Evolutionary conservation across 345 rosid species (phyloP), one percentile per base, ranked within the genome.

Genomic region (Hibiscus trionum): DNA sequence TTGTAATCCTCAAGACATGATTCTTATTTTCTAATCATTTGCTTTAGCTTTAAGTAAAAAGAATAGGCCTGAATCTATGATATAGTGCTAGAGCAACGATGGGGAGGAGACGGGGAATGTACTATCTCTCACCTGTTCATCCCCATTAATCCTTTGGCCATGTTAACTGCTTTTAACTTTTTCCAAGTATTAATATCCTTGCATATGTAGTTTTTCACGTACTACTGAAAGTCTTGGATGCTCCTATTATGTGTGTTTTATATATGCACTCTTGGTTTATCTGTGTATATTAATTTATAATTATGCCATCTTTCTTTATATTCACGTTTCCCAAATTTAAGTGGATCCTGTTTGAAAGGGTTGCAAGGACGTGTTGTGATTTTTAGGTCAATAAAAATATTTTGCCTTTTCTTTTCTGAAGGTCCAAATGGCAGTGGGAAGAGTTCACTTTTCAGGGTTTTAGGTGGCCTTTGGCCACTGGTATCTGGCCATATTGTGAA

Each of bases 351-450:
- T 69, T 19, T 67, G 39, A 26, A 46, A 59, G 16, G 29, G 44
- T 66, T 33, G 50, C 60, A 17, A 19, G 17, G 15, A 16, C 31
- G 11, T 66, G 4, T 11, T 61, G 4, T 65, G 60, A 44, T 47
- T 37, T 42, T 60, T 39, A 26, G 49, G 46, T 21, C 24, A 61
- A 50, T 37, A 62, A 50, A 17, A 49, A 33, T 27, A n/a, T 11
- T 10, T 50, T 62, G 46, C 31, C 4, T 53, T 73, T 35, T 73
- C 52, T 82, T 59, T 79, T 35, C 63, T 75, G 77, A 75, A 96
- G 99, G 99, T 80, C 99, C 99, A 56, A 96, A 96, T 82, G 99
- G 99, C 70, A 96, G 98, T 76, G 99, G 99, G 75, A 96, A 96
- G 84, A 96, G 99, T 82, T 96, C 99, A 19, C 99, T 96, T 73